Evolutionary conservation across 2,329 filamentous ascomycete species (phyloP), one percentile per base, ranked within the genome.

Genomic region (Trichoderma afroharzianum): DNA sequence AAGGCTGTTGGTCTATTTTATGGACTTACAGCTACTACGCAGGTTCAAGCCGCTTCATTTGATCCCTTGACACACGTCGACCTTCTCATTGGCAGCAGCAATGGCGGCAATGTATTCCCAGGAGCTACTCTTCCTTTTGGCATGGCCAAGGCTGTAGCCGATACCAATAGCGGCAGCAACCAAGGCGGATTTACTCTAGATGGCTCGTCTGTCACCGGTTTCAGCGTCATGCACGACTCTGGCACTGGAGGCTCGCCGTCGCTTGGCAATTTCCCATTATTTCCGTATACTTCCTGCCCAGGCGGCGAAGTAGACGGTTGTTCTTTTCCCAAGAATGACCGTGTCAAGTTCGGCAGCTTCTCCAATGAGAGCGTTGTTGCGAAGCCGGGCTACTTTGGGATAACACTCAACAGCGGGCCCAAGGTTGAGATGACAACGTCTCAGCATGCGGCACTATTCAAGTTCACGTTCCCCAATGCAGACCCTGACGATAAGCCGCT

Each of bases 211-310:
- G 83, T 89, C 43, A 84, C 83, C 5, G 88, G 88, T 15, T 90
- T 89, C 78, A 87, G 85, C 14, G 83, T 85, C 47, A 83, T 89
- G 81, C 88, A 89, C 76, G 88, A 90, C 76, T 87, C 85, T 2
- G 88, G 88, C 1, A 89, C 87, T 0, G 88, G 88, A 26, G 84
- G 84, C 8, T 80, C 81, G 1, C 88, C 91, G 0, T 93, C 90
- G 4, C 81, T 93, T 18, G 92, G 91, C 15, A 93, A 93, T 76
- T 94, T 94, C 68, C 90, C 92, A 0, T 82, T 94, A 1, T 93
- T 94, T 74, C 85, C 91, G 0, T 91, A 92, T 73, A 81, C 86
- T 4, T 83, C 84, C 53, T 94, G 92, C 74, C 83, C 86, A 0
- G 85, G 82, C 15, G 87, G 92, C 72, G 86, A 90, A 50, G 80